A percentile compares a stretch with the other conserved stretches of the same genome.
Conservation (phyloP, 164 flowering plant species). For the Nymphaea colorata region DNA sequence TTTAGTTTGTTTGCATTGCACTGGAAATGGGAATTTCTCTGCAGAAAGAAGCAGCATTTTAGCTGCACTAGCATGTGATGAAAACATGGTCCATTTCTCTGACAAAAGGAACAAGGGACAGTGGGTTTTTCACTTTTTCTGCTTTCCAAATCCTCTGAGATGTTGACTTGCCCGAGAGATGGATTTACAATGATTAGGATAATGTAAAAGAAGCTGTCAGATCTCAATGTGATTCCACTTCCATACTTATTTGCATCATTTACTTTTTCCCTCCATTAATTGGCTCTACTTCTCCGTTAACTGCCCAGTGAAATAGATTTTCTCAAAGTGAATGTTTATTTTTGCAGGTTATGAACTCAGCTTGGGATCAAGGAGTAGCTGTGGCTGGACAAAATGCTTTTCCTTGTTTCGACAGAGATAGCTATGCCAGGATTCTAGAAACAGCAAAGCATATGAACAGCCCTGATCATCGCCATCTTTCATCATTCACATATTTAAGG, state of each 20-base stretch:
- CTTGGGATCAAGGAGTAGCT: conserved; percentile 56
- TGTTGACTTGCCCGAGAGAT: no score
- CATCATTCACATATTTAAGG: conserved; percentile 50
- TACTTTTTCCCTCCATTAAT: background rate
- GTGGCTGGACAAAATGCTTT: conserved; percentile 55
- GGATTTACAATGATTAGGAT: background rate
- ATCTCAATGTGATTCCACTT: no score
- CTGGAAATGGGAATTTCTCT: no score
- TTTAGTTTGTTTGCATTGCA: background rate
- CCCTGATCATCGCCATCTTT: conserved; percentile 51
- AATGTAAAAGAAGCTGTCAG: background rate
- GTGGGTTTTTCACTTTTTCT: background rate
- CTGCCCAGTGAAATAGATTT: no score
- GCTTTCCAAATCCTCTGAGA: background rate
- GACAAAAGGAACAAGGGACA: background rate
- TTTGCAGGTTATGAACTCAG: conserved; percentile 57
- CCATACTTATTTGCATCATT: no score
- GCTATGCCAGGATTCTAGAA: conserved; percentile 39
- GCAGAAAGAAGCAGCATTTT: background rate
- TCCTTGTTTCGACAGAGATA: conserved; percentile 53
- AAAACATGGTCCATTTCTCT: background rate
- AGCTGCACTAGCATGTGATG: background rate
- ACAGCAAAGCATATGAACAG: conserved; percentile 62
- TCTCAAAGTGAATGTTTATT: background rate
- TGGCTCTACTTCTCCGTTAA: no score